Evolutionary conservation across 257 asterid genomes (phyloP), one percentile per base, ranked within the genome.

Genomic region (Fraxinus americana): DNA sequence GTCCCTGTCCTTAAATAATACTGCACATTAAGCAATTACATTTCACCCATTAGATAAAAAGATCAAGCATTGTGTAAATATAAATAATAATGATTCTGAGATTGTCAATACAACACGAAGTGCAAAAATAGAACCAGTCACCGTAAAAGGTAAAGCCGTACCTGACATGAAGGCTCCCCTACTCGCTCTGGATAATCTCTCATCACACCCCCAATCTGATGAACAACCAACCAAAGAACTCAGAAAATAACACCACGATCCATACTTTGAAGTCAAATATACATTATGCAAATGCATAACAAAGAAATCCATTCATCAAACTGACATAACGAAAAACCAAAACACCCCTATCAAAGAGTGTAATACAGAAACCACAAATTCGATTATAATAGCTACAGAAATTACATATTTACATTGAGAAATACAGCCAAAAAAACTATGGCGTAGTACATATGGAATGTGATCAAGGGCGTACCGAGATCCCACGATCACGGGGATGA

Each of bases 121-220:
- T 29, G 52, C 1, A 2, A 39, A 54, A 32, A 23, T 30, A 27
- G 32, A 39, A 73, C 17, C 41, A 75, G 4, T 13, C 43, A 21
- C 54, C 4, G 25, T 25, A 75, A 30, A 67, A 76, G 41, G 63
- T 10, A 63, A 70, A 75, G 39, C 67, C 61, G 73, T 84, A 93
- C 98, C 97, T 92, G 97, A 78, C 98, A 94, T 9, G 87, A 80
- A 70, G 91, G 96, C 82, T 92, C 95, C 85, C 97, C 97, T 59
- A 84, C 81, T 82, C 98, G 86, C 88, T 94, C 98, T 0, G 98
- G 98, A 82, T 87, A 90, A 75, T 89, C 95, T 71, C 81, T 87
- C 72, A 82, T 77, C 41, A 81, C 81, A 32, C 48, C 73, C 52
- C 79, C 89, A 72, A 36, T 83, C 82, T 79, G 78, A 38, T 67